Conservation (phyloP, 192 early-diverging fungal species). For the Coemansia guatemalensis region DNA sequence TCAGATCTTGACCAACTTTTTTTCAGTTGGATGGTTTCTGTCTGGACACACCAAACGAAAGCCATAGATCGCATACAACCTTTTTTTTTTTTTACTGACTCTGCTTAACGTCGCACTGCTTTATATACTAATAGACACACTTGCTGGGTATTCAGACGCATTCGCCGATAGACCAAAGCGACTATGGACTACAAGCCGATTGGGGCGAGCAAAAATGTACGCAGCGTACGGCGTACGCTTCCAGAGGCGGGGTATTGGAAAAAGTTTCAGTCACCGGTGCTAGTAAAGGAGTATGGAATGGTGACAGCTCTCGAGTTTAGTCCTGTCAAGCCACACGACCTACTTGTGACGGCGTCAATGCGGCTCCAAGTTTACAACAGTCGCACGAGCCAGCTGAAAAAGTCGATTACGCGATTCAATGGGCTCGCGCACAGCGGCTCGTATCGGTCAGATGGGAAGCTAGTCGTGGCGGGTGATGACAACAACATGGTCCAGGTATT, state of each 20-base stretch:
- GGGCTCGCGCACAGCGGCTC: slow-evolving; percentile 80
- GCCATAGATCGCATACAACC: not conserved
- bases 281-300: slow-evolving; percentile 85
- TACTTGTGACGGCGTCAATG: slow-evolving; percentile 87
- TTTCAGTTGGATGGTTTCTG: not conserved
- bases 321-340: slow-evolving; percentile 77
- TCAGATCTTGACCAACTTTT: slow-evolving; percentile 9
- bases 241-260: slow-evolving; percentile 75
- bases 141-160: not conserved
- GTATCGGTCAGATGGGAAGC: slow-evolving; percentile 83
- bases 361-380: slow-evolving; percentile 90
- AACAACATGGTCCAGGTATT: slow-evolving; percentile 84
- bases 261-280: slow-evolving; percentile 82
- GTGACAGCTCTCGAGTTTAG: slow-evolving; percentile 83
- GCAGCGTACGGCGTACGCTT: slow-evolving; percentile 56
- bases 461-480: slow-evolving; percentile 92
- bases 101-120: not conserved
- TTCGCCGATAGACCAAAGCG: not conserved
- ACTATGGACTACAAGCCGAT: slow-evolving; percentile 59
- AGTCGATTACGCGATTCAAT: slow-evolving; percentile 90
- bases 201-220: slow-evolving; percentile 57
- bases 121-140: not conserved
- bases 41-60: not conserved
- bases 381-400: slow-evolving; percentile 79
- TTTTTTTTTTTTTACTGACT: slow-evolving; percentile 15